Conservation (phyloP, 495 filamentous ascomycete genomes). For the Daldinia childiae region DNA sequence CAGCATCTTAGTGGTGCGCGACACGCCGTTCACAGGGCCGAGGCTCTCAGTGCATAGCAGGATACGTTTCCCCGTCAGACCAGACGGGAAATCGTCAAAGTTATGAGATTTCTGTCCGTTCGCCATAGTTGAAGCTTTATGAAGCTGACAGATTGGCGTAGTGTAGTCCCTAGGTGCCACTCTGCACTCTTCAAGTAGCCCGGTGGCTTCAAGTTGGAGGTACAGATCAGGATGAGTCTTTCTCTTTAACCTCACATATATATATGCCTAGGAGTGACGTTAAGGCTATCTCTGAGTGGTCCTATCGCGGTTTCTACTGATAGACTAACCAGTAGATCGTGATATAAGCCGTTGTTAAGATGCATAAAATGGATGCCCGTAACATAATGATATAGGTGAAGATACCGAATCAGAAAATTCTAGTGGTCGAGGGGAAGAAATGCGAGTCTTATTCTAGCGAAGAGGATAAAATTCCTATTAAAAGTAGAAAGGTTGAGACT, state of each 20-base stretch:
- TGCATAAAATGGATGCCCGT: too few relatives aligned
- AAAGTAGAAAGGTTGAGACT: not conserved
- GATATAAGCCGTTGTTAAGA: too few relatives aligned
- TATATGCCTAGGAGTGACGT: not conserved
- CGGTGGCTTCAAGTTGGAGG: not conserved
- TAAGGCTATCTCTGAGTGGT: too few relatives aligned
- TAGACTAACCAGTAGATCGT: not conserved
- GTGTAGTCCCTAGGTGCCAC: not conserved
- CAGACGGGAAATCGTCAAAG: constrained; percentile 52
- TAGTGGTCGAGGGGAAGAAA: too few relatives aligned
- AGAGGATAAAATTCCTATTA: not conserved
- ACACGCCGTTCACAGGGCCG: constrained; percentile 73
- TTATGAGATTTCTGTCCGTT: constrained; percentile 27
- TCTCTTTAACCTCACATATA: not conserved
- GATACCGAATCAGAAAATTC: too few relatives aligned
- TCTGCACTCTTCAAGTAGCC: not conserved
- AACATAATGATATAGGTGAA: not conserved
- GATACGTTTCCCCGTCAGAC: constrained; percentile 62
- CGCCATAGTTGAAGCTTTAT: not conserved
- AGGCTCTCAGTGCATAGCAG: constrained; percentile 71
- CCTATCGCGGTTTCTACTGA: not conserved
- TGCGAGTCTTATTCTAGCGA: too few relatives aligned
- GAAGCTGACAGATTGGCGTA: not conserved
- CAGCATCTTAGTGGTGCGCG: constrained; percentile 68
- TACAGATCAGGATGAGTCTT: not conserved